Evolutionary conservation across 1,284 basidiomycete genomes (phyloP), one percentile per base, ranked within the genome.

Genomic region (Ganoderma meredithae): DNA sequence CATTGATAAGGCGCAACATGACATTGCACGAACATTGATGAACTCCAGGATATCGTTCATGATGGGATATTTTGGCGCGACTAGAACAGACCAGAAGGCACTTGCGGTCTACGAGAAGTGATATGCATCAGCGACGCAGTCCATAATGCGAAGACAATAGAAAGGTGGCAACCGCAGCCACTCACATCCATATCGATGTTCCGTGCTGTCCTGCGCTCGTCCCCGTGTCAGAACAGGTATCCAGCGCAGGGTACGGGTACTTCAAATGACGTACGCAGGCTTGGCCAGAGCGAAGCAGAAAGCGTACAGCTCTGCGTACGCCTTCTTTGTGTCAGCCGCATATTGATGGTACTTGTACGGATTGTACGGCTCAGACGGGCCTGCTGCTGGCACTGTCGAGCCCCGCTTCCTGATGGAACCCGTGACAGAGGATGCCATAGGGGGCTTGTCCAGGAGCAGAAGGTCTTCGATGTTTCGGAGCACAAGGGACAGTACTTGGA

Each of bases 131-230:
- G 27, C 61, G 31, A 27, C 15, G n/a, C 12, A 27, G 60, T 15
- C 22, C 19, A 12, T 5, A 49, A 19, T 0, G 3, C 47, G 13
- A 49, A 47, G 44, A 13, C 22, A 25, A 25, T 25, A 49, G 25
- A 25, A 13, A 3, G 13, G 19, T 41, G 19, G 66, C 25, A 41
- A n/a, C 53, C 36, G 56, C 40, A 68, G n/a, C 39, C 68, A 49
- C 79, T 73, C 70, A 91, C 91, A 81, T 94, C 92, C 83, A 94
- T 92, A 64, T 94, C 92, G 71, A 94, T 88, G 76, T 91, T 93
- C 71, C 88, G 84, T 15, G 88, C 88, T 15, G 61, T 60, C 7
- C 70, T 73, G 47, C 33, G 13, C 9, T 41, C 36, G 56, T 25
- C 36, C 40, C 10, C 39, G 22, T 33, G 44, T 62, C 44, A 62